phyloP scores from a whole-genome alignment of 345 rosid species.

The Cochlearia excelsa region DNA sequence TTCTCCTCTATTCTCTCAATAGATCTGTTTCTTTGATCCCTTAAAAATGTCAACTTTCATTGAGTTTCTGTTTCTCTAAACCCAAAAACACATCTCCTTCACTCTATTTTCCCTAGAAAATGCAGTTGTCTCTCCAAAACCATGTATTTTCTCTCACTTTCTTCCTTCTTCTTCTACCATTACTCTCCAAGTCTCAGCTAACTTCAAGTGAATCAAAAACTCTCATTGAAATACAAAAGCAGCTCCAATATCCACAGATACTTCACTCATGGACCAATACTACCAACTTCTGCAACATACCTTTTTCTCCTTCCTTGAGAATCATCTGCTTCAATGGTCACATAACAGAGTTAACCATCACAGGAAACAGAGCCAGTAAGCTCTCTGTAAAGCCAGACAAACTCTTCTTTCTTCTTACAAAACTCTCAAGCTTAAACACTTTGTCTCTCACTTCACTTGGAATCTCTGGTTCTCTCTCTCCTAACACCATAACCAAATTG shows the following conservation, averaged over 20 bases:
- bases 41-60: slow-evolving; percentile 2
- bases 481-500: slow-evolving; percentile 47
- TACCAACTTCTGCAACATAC: slow-evolving; percentile 71
- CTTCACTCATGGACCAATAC: slow-evolving; percentile 74
- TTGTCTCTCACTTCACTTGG: slow-evolving; percentile 74
- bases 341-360: slow-evolving; percentile 54
- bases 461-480: slow-evolving; percentile 70
- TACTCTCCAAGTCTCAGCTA: slow-evolving; percentile 49
- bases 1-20: background rate
- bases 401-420: slow-evolving; percentile 62
- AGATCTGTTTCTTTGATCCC: slow-evolving; percentile 28
- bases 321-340: slow-evolving; percentile 52
- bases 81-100: slow-evolving; percentile 12
- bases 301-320: slow-evolving; percentile 55
- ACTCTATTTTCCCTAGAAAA: slow-evolving; percentile 22
- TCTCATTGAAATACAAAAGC: slow-evolving; percentile 58
- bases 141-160: slow-evolving; percentile 30
- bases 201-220: slow-evolving; percentile 49
- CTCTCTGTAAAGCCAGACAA: slow-evolving; percentile 55
- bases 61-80: slow-evolving; percentile 21
- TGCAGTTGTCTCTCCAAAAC: slow-evolving; percentile 13
- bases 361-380: slow-evolving; percentile 56
- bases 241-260: slow-evolving; percentile 62
- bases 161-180: slow-evolving; percentile 30
- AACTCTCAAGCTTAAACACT: slow-evolving; percentile 55